phyloP scores from a whole-genome alignment of 345 rosid genomes.

The Gossypium rotundifolium region DNA sequence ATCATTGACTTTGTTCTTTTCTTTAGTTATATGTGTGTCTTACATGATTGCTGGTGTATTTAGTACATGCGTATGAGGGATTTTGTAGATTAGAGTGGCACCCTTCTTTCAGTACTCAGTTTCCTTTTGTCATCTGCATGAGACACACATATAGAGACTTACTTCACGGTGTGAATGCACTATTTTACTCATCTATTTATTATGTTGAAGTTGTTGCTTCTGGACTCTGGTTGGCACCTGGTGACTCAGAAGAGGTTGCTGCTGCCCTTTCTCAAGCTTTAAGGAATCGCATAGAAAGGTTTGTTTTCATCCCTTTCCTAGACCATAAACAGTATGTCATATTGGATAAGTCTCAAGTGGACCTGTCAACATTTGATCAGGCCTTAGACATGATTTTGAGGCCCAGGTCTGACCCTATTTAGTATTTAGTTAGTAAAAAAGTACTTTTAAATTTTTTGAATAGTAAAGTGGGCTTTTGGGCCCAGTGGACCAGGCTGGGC shows the following conservation, averaged over 20 bases:
- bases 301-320: slow-evolving; percentile 21
- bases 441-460: neutral
- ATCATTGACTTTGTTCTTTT: neutral
- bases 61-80: neutral
- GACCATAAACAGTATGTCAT: slow-evolving; percentile 9
- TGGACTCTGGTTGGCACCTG: slow-evolving; percentile 97
- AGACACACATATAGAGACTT: neutral
- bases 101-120: neutral
- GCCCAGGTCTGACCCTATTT: neutral
- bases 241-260: slow-evolving; percentile 96
- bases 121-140: neutral
- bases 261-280: slow-evolving; percentile 89
- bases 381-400: neutral
- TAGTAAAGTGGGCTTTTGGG: neutral
- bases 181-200: slow-evolving; percentile 13
- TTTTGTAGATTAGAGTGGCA: neutral
- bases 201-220: slow-evolving; percentile 69
- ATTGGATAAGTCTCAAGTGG: slow-evolving; percentile 10
- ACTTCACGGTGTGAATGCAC: neutral
- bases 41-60: neutral
- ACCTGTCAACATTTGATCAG: neutral
- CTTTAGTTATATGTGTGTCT: neutral
- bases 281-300: slow-evolving; percentile 90
- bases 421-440: neutral
- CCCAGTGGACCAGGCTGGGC: neutral